A percentile compares a stretch with the other conserved stretches of the same genome.
Conservation (phyloP, 2,329 filamentous ascomycete genomes). For the Hymenoscyphus occultus region DNA sequence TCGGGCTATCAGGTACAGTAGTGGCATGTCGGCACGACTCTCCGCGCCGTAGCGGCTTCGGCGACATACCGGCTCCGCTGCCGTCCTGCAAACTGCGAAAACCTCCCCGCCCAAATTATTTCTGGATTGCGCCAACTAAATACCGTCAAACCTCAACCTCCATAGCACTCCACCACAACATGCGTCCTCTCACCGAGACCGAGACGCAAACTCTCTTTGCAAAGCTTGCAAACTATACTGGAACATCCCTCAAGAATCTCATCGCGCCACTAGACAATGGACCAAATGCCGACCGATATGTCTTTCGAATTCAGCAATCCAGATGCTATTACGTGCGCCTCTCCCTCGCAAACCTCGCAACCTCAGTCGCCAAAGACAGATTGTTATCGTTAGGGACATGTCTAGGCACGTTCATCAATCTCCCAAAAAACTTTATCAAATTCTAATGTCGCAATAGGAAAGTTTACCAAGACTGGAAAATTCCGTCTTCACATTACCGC, state of each 20-base stretch:
- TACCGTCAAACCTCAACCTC: slow-evolving; percentile 7
- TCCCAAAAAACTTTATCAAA: not conserved
- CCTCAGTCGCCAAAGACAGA: slow-evolving; percentile 75
- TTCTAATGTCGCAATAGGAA: slow-evolving; percentile 52
- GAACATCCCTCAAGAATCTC: slow-evolving; percentile 79
- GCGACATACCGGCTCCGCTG: too few species aligned
- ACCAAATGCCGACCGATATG: slow-evolving; percentile 70
- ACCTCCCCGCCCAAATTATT: slow-evolving; percentile 28
- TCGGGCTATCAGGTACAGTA: too few species aligned
- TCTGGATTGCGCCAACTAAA: not conserved
- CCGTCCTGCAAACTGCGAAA: slow-evolving; percentile 13
- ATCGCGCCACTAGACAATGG: slow-evolving; percentile 70
- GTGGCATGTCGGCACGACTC: too few species aligned
- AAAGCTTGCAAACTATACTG: slow-evolving; percentile 93
- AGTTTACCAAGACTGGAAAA: slow-evolving; percentile 95
- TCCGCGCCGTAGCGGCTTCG: too few species aligned
- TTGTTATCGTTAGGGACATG: slow-evolving; percentile 88
- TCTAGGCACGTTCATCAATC: slow-evolving; percentile 49
- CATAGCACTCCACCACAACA: slow-evolving; percentile 38
- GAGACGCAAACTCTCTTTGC: slow-evolving; percentile 82
- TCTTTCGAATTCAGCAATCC: slow-evolving; percentile 79
- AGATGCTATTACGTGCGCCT: slow-evolving; percentile 91
- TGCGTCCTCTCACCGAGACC: slow-evolving; percentile 78
- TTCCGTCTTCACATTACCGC: slow-evolving; percentile 90
- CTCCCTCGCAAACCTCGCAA: slow-evolving; percentile 86